phyloP scores from a whole-genome alignment of 257 asterid species.

The Scutellaria baicalensis region DNA sequence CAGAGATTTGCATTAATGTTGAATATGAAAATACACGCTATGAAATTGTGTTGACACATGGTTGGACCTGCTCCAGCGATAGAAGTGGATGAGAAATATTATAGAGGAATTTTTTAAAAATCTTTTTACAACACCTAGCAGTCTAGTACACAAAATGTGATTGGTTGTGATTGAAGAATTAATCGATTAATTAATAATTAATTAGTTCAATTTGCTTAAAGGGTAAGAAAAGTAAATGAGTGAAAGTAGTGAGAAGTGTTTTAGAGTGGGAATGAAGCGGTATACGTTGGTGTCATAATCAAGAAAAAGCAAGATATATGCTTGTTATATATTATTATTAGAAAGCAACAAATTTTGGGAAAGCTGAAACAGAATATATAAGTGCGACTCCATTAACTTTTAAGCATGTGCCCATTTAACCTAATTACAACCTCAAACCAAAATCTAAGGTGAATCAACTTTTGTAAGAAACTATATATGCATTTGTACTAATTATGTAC shows the following conservation, averaged over 20 bases:
- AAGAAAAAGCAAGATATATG: background rate
- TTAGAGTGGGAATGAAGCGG: background rate
- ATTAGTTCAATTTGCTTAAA: background rate
- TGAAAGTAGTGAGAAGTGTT: background rate
- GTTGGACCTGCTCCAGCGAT: too few species aligned
- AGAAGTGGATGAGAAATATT: too few species aligned
- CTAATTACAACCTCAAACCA: background rate
- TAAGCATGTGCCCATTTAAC: conserved; percentile 13
- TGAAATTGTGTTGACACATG: too few species aligned
- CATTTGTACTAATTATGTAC: too few species aligned
- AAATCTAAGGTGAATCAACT: too few species aligned
- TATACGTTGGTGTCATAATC: background rate
- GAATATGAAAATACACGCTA: too few species aligned
- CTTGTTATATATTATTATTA: background rate
- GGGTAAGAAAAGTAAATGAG: conserved; percentile 8
- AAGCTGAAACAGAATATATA: background rate
- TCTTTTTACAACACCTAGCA: too few species aligned
- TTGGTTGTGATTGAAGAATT: background rate
- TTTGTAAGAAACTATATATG: too few species aligned
- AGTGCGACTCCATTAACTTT: conserved; percentile 4
- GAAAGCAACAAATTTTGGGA: background rate
- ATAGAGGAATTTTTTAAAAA: too few species aligned
- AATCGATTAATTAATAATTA: background rate
- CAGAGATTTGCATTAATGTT: too few species aligned
- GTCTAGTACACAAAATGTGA: too few species aligned